These are phyloP conservation scores for Plectranthus barbatus DNA, from an alignment of 257 asterid genomes.

Conservation along the genomic window DNA sequence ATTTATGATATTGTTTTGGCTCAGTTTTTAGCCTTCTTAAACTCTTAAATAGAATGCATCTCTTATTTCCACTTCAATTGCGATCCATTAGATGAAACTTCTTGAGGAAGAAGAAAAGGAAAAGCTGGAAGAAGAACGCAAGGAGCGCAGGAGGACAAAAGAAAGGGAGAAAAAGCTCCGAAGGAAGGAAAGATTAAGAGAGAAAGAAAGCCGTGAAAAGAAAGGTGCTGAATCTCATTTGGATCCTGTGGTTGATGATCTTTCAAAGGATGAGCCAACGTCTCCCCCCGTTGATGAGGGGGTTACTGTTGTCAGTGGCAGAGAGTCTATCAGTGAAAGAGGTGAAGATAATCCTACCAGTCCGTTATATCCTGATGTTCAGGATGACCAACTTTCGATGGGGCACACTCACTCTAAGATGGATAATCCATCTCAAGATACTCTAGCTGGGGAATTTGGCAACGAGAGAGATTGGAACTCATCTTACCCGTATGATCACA, in stretches of 20 bases:
- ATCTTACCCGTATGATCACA: conserved; percentile 32
- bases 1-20: conserved; percentile 9
- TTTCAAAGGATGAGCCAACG: conserved; percentile 33
- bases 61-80: conserved; percentile 21
- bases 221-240: conserved; percentile 35
- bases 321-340: conserved; percentile 41
- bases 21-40: conserved; percentile 7
- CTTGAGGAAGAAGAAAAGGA: conserved; percentile 99
- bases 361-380: conserved; percentile 46
- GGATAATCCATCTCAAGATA: conserved; percentile 43
- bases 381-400: conserved; percentile 39
- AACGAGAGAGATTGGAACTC: conserved; percentile 36
- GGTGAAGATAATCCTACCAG: conserved; percentile 47
- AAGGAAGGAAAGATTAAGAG: conserved; percentile 90
- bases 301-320: conserved; percentile 24
- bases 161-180: conserved; percentile 92
- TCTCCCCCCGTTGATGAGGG: conserved; percentile 33
- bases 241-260: conserved; percentile 29
- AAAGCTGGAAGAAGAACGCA: conserved; percentile 82
- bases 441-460: conserved; percentile 34
- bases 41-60: conserved; percentile 7
- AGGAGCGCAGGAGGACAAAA: conserved; percentile 68
- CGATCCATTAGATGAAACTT: conserved; percentile 64
- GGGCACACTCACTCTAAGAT: conserved; percentile 33
- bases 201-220: conserved; percentile 68